Percentiles rank a stretch among this genome's conserved stretches.
Conservation (phyloP, 2,329 filamentous ascomycete genomes). For the Aureobasidium leucospermi region DNA sequence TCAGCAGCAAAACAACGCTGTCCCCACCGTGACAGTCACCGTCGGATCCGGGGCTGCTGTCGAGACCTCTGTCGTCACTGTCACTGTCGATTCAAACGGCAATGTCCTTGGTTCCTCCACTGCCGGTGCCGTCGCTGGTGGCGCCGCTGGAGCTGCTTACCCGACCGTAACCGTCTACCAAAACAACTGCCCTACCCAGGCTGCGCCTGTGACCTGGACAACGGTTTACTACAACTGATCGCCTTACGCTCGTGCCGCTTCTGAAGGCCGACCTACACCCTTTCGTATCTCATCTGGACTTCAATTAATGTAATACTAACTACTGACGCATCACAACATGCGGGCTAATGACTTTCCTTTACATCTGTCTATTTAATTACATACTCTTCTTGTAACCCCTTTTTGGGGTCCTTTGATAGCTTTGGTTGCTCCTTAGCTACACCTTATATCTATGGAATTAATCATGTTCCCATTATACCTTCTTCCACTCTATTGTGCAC, state of each 20-base stretch:
- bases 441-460: not conserved
- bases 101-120: not conserved
- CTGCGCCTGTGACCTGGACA: too few relatives aligned
- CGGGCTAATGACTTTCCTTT: conserved; percentile 1
- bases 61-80: not conserved
- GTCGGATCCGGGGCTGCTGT: conserved; percentile 3
- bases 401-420: not conserved
- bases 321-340: not conserved
- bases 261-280: too few relatives aligned
- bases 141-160: not conserved
- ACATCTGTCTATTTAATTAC: not conserved
- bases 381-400: not conserved
- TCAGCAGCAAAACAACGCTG: not conserved
- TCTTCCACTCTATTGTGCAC: too few relatives aligned
- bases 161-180: too few relatives aligned
- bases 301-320: conserved; percentile 3
- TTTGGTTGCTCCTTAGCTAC: not conserved
- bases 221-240: too few relatives aligned
- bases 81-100: not conserved
- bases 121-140: not conserved
- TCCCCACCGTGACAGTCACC: not conserved
- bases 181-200: too few relatives aligned
- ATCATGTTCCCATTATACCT: not conserved
- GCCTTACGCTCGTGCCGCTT: too few relatives aligned
- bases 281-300: too few relatives aligned